A percentile compares a stretch with the other conserved stretches of the same genome.
Conservation (phyloP, 1,284 basidiomycete species). For the Leccinum subrobustum region DNA sequence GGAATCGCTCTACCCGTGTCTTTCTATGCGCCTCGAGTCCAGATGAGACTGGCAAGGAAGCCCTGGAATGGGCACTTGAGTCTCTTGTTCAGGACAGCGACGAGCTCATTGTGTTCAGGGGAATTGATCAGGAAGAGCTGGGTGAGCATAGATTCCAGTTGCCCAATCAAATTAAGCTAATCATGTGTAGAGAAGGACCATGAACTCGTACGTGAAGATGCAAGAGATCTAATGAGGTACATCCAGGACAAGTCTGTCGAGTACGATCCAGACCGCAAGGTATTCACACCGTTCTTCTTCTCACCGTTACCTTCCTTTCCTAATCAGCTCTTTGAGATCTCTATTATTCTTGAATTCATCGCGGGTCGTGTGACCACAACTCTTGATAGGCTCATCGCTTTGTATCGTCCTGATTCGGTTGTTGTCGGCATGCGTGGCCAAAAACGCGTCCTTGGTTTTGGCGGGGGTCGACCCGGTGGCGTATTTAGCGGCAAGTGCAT, state of each 20-base stretch:
- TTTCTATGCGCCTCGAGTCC: constrained; percentile 89
- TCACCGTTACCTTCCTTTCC: background rate
- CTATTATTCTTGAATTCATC: constrained; percentile 92
- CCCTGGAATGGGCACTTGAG: constrained; percentile 89
- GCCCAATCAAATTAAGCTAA: background rate
- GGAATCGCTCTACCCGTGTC: constrained; percentile 80
- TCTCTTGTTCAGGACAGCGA: constrained; percentile 89
- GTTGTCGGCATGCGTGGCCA: constrained; percentile 90
- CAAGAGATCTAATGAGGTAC: constrained; percentile 76
- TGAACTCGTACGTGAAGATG: constrained; percentile 85
- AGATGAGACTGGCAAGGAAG: constrained; percentile 84
- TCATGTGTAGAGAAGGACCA: constrained; percentile 66
- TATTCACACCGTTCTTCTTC: constrained; percentile 26
- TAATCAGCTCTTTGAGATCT: constrained; percentile 52
- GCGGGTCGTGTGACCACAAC: constrained; percentile 88
- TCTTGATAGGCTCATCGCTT: constrained; percentile 88
- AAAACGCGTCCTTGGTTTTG: constrained; percentile 56
- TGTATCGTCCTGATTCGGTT: constrained; percentile 93
- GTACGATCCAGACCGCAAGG: constrained; percentile 76
- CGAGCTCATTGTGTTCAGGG: constrained; percentile 90
- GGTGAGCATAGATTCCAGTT: constrained; percentile 43
- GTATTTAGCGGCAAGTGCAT: constrained; percentile 63
- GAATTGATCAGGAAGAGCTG: constrained; percentile 83
- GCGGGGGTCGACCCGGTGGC: constrained; percentile 38
- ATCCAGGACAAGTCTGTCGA: constrained; percentile 84